Percentiles rank a stretch among this genome's conserved stretches.
Evolutionary conservation across 208 protist genomes (phyloP).

Genomic region (Zelonia costaricensis): DNA sequence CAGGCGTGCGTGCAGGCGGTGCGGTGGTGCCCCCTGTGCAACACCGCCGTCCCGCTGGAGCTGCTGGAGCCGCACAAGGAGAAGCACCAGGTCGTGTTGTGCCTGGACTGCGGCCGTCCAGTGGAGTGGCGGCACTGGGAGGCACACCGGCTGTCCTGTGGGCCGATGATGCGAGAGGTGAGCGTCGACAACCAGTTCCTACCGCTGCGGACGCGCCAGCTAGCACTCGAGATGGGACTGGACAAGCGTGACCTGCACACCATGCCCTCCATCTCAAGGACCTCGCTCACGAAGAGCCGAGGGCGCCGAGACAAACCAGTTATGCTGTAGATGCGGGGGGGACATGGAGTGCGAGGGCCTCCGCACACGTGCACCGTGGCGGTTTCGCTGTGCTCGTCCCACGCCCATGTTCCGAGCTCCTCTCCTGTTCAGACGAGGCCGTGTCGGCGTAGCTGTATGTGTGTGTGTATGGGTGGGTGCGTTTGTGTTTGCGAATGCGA

Average conservation of each 20-base stretch:
- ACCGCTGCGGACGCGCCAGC: slow-evolving; percentile 81
- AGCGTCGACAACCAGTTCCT: slow-evolving; percentile 88
- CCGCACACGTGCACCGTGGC: not conserved
- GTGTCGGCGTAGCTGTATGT: not conserved
- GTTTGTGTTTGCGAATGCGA: not conserved
- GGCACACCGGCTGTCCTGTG: slow-evolving; percentile 81
- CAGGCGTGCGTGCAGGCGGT: slow-evolving; percentile 64
- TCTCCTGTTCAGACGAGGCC: not conserved
- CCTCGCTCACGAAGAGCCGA: slow-evolving; percentile 45
- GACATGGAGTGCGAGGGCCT: no score
- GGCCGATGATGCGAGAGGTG: slow-evolving; percentile 89
- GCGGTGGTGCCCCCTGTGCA: slow-evolving; percentile 88
- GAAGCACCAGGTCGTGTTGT: slow-evolving; percentile 91
- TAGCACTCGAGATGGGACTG: slow-evolving; percentile 83
- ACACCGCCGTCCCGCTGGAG: slow-evolving; percentile 74
- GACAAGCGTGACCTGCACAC: slow-evolving; percentile 91
- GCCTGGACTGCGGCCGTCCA: slow-evolving; percentile 82
- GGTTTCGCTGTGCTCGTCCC: not conserved
- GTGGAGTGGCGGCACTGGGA: slow-evolving; percentile 93
- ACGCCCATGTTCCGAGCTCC: not conserved
- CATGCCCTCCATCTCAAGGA: slow-evolving; percentile 59
- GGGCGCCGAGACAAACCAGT: not conserved
- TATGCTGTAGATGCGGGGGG: not conserved
- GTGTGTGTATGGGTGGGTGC: slow-evolving; percentile 1
- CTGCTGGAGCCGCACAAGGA: slow-evolving; percentile 82